Conservation (phyloP, 148 eudicot genomes). For the Arctostaphylos glauca region DNA sequence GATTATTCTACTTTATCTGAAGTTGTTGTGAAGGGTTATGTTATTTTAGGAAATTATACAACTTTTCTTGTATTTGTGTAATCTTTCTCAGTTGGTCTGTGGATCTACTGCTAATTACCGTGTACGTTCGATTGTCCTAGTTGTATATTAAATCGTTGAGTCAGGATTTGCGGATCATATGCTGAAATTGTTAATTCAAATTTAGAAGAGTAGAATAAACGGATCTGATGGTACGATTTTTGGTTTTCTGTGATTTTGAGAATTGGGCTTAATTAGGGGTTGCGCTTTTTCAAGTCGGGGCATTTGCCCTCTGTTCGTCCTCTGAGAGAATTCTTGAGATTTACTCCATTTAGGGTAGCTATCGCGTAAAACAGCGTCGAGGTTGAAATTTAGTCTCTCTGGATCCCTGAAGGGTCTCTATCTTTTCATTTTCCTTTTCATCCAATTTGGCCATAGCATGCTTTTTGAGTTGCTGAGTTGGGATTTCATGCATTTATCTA, state of each 20-base stretch:
- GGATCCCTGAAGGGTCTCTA: background rate
- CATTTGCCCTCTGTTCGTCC: background rate
- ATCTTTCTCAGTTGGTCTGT: background rate
- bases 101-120: constrained; percentile 9
- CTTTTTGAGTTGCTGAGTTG: background rate
- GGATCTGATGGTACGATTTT: background rate
- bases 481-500: background rate
- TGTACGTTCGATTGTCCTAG: background rate
- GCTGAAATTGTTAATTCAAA: background rate
- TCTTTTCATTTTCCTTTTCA: background rate
- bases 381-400: background rate
- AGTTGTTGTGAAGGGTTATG: background rate
- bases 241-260: background rate
- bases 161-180: background rate
- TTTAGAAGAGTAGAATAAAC: background rate
- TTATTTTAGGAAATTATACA: background rate
- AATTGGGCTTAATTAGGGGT: background rate
- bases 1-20: background rate
- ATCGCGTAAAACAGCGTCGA: background rate
- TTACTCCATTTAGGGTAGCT: constrained; percentile 4
- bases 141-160: background rate
- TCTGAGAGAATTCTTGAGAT: background rate
- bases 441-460: background rate
- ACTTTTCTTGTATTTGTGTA: background rate
- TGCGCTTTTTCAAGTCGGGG: background rate